Conservation (phyloP, 208 protist genomes). For the Paratrypanosoma confusum region DNA sequence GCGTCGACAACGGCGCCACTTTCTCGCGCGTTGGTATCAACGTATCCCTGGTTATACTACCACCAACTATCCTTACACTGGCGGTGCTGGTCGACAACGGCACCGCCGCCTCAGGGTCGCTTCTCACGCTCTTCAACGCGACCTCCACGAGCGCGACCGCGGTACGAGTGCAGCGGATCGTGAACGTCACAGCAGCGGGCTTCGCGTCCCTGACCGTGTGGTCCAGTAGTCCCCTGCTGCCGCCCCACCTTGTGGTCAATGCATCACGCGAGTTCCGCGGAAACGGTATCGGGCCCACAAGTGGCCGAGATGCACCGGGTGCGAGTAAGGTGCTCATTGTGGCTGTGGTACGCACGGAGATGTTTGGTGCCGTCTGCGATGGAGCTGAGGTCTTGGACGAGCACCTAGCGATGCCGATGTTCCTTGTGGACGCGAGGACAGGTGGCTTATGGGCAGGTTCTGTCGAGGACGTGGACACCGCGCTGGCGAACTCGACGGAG, state of each 20-base stretch:
- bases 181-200: not conserved
- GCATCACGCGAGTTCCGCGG: no score
- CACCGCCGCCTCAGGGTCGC: no score
- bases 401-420: conserved; percentile 29
- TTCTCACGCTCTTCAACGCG: conserved; percentile 6
- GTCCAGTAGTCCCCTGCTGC: no score
- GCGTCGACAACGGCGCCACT: conserved; percentile 38
- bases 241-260: no score
- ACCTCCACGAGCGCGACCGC: conserved; percentile 7
- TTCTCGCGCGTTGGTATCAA: conserved; percentile 20
- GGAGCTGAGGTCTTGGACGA: conserved; percentile 3
- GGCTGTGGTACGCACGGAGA: conserved; percentile 34
- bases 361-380: conserved; percentile 31
- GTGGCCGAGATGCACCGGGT: conserved; percentile 3
- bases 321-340: conserved; percentile 18
- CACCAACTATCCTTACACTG: conserved; percentile 18
- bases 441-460: conserved; percentile 13
- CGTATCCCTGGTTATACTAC: conserved; percentile 7
- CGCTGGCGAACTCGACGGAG: not conserved
- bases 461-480: conserved; percentile 1
- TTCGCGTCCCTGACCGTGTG: no score
- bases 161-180: conserved; percentile 15
- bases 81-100: not conserved
- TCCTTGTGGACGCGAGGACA: conserved; percentile 29
- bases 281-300: conserved; percentile 30